A percentile compares a stretch with the other conserved stretches of the same genome.
These are phyloP conservation scores for Noccaea caerulescens DNA, from an alignment of 345 rosid genomes.

Conservation along the genomic window DNA sequence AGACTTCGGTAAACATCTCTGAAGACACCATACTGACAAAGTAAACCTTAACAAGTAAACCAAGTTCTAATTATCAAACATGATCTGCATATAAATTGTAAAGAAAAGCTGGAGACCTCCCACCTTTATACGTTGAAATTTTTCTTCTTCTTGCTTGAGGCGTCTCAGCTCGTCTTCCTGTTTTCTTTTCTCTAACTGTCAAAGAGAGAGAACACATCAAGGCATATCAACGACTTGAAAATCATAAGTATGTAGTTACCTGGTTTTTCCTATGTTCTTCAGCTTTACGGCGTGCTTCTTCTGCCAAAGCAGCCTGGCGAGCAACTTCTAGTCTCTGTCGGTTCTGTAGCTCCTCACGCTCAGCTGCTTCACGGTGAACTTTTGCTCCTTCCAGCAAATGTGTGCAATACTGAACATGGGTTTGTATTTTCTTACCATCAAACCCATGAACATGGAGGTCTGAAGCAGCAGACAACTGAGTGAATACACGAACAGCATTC, in stretches of 20 bases:
- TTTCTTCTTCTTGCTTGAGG: constrained; percentile 89
- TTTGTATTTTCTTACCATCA: constrained; percentile 94
- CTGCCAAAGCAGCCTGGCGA: constrained; percentile 94
- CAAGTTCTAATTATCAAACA: constrained; percentile 8
- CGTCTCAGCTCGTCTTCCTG: constrained; percentile 88
- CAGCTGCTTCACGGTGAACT: constrained; percentile 94
- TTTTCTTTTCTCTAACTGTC: constrained; percentile 91
- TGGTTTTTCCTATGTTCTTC: constrained; percentile 93
- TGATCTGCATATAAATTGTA: background rate
- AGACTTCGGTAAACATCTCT: constrained; percentile 3
- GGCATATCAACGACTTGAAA: constrained; percentile 11
- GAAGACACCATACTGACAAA: background rate
- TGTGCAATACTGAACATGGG: constrained; percentile 95
- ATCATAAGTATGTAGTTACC: constrained; percentile 49
- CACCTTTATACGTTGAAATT: constrained; percentile 85
- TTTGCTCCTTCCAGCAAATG: constrained; percentile 92
- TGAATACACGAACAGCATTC: constrained; percentile 91
- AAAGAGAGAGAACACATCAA: constrained; percentile 33
- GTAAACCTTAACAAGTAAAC: background rate
- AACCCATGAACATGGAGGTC: constrained; percentile 92
- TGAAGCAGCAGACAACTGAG: constrained; percentile 88
- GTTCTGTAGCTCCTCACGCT: constrained; percentile 87
- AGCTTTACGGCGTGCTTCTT: constrained; percentile 97
- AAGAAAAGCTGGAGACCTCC: constrained; percentile 27
- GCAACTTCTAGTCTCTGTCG: constrained; percentile 93